Percentiles rank a stretch among this genome's conserved stretches.
Conservation (phyloP, 495 filamentous ascomycete species). For the Mycothermus thermophilus region DNA sequence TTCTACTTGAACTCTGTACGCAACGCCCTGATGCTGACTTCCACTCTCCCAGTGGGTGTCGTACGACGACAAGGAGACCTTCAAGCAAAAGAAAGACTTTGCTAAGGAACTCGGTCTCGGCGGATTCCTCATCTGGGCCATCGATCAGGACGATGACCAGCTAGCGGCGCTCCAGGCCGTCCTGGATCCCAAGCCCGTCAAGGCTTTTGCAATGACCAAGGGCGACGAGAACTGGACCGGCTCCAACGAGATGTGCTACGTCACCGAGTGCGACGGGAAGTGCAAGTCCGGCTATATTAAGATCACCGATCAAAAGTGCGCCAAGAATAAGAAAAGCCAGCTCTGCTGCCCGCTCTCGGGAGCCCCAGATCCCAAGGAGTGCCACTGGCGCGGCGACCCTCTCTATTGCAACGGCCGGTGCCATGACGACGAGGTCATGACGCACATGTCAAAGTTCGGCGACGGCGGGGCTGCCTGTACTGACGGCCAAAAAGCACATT, state of each 20-base stretch:
- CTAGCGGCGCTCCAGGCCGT: slow-evolving; percentile 4
- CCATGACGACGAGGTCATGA: no score
- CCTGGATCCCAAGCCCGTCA: background rate
- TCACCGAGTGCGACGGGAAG: slow-evolving; percentile 5
- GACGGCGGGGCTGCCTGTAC: no score
- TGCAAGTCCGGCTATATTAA: slow-evolving; percentile 9
- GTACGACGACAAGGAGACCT: slow-evolving; percentile 30
- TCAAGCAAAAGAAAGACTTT: slow-evolving; percentile 23
- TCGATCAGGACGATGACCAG: slow-evolving; percentile 16
- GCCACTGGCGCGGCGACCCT: background rate
- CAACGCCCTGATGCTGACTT: no score
- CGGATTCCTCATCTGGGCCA: slow-evolving; percentile 25
- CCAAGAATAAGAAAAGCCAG: slow-evolving; percentile 1
- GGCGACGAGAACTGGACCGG: background rate
- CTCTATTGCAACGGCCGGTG: no score
- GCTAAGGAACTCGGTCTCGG: slow-evolving; percentile 21
- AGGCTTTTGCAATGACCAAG: background rate
- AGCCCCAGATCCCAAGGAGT: background rate
- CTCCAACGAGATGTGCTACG: background rate
- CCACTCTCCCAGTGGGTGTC: no score
- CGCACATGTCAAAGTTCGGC: no score
- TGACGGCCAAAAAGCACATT: no score
- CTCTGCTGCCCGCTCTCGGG: slow-evolving; percentile 5
- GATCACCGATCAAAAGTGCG: slow-evolving; percentile 3
- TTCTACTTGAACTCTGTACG: no score